Conservation (phyloP, 1,284 basidiomycete species). For the Moniliella sp. region DNA sequence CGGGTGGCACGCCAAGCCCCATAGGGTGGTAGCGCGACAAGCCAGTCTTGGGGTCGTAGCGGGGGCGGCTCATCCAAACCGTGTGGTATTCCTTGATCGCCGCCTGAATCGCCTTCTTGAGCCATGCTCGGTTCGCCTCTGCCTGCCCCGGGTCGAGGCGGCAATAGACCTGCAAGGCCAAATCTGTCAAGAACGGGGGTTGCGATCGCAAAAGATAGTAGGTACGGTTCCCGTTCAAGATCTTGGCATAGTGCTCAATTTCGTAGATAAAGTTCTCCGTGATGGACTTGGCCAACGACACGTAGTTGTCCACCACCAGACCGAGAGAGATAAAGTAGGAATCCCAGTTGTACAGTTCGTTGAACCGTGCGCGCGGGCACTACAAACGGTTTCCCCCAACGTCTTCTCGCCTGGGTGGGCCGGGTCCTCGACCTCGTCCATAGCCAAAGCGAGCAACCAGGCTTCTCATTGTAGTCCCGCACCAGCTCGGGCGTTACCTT, state of each 20-base stretch:
- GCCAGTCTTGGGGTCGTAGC: slow-evolving; percentile 75
- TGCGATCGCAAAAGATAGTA: slow-evolving; percentile 77
- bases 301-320: slow-evolving; percentile 74
- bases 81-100: slow-evolving; percentile 97
- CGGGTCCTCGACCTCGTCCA: slow-evolving; percentile 53
- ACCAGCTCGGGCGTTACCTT: slow-evolving; percentile 72
- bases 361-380: slow-evolving; percentile 92
- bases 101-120: slow-evolving; percentile 78
- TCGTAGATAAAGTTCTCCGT: slow-evolving; percentile 97
- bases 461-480: slow-evolving; percentile 74
- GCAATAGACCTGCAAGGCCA: slow-evolving; percentile 91
- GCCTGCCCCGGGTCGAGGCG: slow-evolving; percentile 67
- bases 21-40: slow-evolving; percentile 79
- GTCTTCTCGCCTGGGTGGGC: slow-evolving; percentile 39
- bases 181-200: slow-evolving; percentile 92
- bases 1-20: slow-evolving; percentile 85
- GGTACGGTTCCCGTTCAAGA: slow-evolving; percentile 31
- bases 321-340: slow-evolving; percentile 79
- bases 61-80: slow-evolving; percentile 79
- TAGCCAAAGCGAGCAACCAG: slow-evolving; percentile 84
- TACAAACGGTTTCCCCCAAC: slow-evolving; percentile 78
- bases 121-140: slow-evolving; percentile 62
- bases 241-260: slow-evolving; percentile 85
- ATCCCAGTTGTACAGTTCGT: slow-evolving; percentile 50
- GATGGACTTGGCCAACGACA: slow-evolving; percentile 82